Percentiles rank a stretch among this genome's conserved stretches.
Conservation (phyloP, 129 eudicot species). For the Arctium lappa region DNA sequence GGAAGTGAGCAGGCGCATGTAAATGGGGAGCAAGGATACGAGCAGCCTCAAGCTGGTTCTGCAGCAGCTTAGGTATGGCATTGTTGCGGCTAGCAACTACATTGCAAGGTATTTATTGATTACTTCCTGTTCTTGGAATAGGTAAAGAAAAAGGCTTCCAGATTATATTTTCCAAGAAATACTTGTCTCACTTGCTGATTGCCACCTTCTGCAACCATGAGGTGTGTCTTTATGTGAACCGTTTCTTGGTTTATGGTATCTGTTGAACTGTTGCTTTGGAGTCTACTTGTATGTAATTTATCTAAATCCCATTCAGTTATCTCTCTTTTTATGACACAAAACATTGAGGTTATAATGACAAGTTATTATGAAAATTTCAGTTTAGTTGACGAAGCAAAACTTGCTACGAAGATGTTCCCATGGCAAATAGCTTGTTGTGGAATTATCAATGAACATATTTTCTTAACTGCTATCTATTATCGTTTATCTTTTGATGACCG, state of each 20-base stretch:
- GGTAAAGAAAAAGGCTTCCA: slow-evolving; percentile 6
- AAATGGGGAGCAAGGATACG: slow-evolving; percentile 26
- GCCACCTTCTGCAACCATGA: slow-evolving; percentile 1
- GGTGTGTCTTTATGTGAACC: slow-evolving; percentile 2
- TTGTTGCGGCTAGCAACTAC: slow-evolving; percentile 6
- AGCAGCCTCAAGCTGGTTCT: slow-evolving; percentile 20
- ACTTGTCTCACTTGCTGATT: slow-evolving; percentile 7
- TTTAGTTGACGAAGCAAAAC: background rate
- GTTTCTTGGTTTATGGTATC: slow-evolving; percentile 9
- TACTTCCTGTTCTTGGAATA: background rate
- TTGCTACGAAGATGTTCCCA: background rate
- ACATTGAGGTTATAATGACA: slow-evolving; percentile 20
- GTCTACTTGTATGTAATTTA: slow-evolving; percentile 4
- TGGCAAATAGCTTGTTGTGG: background rate
- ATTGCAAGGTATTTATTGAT: slow-evolving; percentile 16
- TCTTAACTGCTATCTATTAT: background rate
- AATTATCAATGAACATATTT: background rate
- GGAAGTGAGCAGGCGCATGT: slow-evolving; percentile 10
- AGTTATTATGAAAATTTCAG: slow-evolving; percentile 5
- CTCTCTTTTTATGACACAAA: background rate
- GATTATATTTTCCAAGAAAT: slow-evolving; percentile 12
- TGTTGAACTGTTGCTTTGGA: background rate
- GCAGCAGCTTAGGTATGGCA: slow-evolving; percentile 14
- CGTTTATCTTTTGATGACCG: background rate
- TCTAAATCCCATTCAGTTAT: background rate